Evolutionary conservation across 2,329 filamentous ascomycete species (phyloP).

Genomic region (Beauveria scarabaeidicola): DNA sequence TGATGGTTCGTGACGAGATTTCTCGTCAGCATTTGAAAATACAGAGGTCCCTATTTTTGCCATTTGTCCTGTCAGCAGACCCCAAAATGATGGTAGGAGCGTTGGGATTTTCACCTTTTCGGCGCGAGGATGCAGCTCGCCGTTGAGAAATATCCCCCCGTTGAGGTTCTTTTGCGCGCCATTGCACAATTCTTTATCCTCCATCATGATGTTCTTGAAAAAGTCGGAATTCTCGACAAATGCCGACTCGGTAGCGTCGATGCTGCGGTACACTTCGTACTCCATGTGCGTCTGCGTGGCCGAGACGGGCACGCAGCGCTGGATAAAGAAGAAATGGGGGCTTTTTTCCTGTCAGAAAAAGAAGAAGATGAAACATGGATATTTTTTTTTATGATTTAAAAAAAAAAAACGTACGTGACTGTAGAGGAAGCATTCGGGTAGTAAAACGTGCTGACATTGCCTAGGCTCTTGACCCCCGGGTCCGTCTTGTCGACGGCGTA

Average conservation of each 20-base stretch:
- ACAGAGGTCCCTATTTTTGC: slow-evolving; percentile 34
- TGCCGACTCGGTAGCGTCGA: slow-evolving; percentile 35
- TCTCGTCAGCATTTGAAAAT: slow-evolving; percentile 27
- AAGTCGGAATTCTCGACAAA: slow-evolving; percentile 38
- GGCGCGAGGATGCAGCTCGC: slow-evolving; percentile 42
- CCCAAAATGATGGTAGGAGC: no score
- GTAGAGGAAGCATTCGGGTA: slow-evolving; percentile 32
- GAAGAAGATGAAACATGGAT: no score
- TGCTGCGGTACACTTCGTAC: slow-evolving; percentile 44
- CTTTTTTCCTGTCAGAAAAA: slow-evolving; percentile 19
- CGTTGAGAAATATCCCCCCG: slow-evolving; percentile 41
- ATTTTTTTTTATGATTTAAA: no score
- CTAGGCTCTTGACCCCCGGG: slow-evolving; percentile 25
- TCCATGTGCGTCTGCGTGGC: slow-evolving; percentile 35
- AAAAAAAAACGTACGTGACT: slow-evolving; percentile 24
- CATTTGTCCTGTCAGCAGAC: neutral
- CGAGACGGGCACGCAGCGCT: slow-evolving; percentile 39
- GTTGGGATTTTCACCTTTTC: slow-evolving; percentile 33
- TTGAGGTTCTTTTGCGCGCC: slow-evolving; percentile 42
- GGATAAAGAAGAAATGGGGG: slow-evolving; percentile 42
- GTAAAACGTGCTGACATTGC: slow-evolving; percentile 29
- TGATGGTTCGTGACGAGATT: slow-evolving; percentile 21
- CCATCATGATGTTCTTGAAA: slow-evolving; percentile 42
- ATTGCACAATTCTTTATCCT: slow-evolving; percentile 43
- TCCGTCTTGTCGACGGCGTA: slow-evolving; percentile 25